Evolutionary conservation across 2,329 filamentous ascomycete species (phyloP).

Genomic region (Hymenoscyphus scutula): DNA sequence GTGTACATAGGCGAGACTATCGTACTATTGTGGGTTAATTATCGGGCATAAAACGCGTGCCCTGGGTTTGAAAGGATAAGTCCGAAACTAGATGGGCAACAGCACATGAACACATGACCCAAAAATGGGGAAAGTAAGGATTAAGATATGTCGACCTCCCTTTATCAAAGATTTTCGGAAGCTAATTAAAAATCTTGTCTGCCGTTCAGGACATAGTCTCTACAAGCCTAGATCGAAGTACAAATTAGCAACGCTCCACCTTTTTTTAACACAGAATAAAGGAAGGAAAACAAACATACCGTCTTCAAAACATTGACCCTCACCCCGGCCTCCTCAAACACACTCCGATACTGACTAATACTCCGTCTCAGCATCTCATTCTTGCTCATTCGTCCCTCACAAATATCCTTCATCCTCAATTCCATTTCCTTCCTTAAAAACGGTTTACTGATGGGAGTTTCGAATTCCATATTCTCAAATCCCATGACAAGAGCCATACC

Average conservation of each 20-base stretch:
- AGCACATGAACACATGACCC: too few species aligned
- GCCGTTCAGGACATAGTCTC: not conserved
- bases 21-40: too few species aligned
- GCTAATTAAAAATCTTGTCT: not conserved
- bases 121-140: too few species aligned
- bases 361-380: slow-evolving; percentile 77
- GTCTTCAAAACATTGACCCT: slow-evolving; percentile 66
- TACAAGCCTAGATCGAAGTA: not conserved
- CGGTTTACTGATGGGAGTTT: slow-evolving; percentile 90
- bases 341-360: slow-evolving; percentile 79
- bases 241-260: not conserved
- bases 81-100: too few species aligned
- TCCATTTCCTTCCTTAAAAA: slow-evolving; percentile 99
- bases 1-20: too few species aligned
- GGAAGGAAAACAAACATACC: slow-evolving; percentile 45
- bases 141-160: too few species aligned
- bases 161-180: not conserved
- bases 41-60: too few species aligned
- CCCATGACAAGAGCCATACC: slow-evolving; percentile 90
- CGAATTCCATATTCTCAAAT: slow-evolving; percentile 91
- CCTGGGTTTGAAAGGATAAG: too few species aligned
- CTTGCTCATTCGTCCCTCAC: slow-evolving; percentile 76
- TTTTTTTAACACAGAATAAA: too few species aligned
- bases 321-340: slow-evolving; percentile 79
- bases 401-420: slow-evolving; percentile 93